phyloP scores from a whole-genome alignment of 257 asterid species.

The Solanum etuberosum region DNA sequence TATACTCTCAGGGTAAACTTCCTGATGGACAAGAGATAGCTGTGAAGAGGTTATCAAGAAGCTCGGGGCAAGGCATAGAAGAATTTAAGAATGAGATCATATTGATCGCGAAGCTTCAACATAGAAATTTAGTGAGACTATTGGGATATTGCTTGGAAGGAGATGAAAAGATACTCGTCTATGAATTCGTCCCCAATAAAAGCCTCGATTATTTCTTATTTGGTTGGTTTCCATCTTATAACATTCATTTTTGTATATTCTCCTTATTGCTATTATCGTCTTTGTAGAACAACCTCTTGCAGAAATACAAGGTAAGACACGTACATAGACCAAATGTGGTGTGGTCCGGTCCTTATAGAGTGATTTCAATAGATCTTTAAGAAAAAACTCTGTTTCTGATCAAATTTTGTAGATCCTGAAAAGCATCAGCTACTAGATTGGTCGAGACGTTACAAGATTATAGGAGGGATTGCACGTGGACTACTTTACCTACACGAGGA shows the following conservation, averaged over 20 bases:
- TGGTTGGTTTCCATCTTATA: not conserved
- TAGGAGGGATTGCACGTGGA: conserved; percentile 11
- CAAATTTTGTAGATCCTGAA: not conserved
- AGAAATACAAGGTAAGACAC: not conserved
- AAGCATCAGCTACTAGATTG: conserved; percentile 5
- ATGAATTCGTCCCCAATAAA: conserved; percentile 15
- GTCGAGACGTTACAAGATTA: conserved; percentile 15
- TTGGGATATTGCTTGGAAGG: conserved; percentile 14
- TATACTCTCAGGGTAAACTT: conserved; percentile 5
- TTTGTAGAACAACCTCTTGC: not conserved
- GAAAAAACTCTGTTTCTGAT: not conserved
- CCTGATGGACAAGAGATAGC: conserved; percentile 1
- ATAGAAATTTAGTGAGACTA: conserved; percentile 12
- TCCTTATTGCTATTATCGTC: not conserved
- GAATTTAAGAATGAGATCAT: conserved; percentile 15
- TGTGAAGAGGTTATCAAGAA: conserved; percentile 10
- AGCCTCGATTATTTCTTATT: conserved; percentile 17
- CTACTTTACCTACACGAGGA: conserved; percentile 22
- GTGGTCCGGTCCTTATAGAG: not conserved
- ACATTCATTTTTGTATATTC: not conserved
- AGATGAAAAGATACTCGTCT: conserved; percentile 16
- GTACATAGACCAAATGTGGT: not conserved
- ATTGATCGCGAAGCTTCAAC: conserved; percentile 19
- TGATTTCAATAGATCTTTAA: not conserved
- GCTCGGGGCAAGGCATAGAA: conserved; percentile 14